Evolutionary conservation across 2,329 filamentous ascomycete genomes (phyloP).

Genomic region (Hypoxylon sp.): DNA sequence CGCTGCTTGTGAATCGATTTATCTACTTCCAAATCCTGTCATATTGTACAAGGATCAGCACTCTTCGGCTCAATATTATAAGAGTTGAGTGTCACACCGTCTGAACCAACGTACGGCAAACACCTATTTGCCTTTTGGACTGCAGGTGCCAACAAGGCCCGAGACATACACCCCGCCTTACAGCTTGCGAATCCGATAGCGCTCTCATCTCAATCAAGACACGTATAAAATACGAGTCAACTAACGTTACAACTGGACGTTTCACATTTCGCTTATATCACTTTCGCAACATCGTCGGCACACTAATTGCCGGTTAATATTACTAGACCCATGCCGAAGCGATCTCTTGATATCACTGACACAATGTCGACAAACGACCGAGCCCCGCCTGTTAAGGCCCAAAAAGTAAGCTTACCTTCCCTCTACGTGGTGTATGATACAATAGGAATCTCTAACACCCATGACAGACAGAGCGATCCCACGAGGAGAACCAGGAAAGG

Average conservation of each 20-base stretch:
- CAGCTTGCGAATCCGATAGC: slow-evolving; percentile 11
- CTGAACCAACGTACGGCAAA: slow-evolving; percentile 8
- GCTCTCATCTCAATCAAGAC: neutral
- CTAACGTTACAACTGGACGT: neutral
- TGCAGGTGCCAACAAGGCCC: slow-evolving; percentile 33
- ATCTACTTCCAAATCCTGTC: neutral
- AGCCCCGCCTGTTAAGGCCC: slow-evolving; percentile 47
- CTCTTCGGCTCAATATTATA: slow-evolving; percentile 1
- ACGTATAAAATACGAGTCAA: slow-evolving; percentile 20
- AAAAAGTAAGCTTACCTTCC: slow-evolving; percentile 44
- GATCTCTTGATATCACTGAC: slow-evolving; percentile 47
- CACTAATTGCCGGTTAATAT: too few relatives aligned
- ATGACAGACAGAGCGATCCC: slow-evolving; percentile 73
- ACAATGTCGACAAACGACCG: slow-evolving; percentile 46
- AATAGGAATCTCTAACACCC: slow-evolving; percentile 32
- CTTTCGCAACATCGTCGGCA: too few relatives aligned
- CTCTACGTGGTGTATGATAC: neutral
- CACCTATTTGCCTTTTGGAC: slow-evolving; percentile 23
- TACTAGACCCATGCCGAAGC: slow-evolving; percentile 50
- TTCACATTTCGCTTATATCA: neutral
- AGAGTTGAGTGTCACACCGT: slow-evolving; percentile 4
- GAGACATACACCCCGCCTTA: slow-evolving; percentile 16
- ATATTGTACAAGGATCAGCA: slow-evolving; percentile 1
- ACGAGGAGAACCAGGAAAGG: slow-evolving; percentile 84
- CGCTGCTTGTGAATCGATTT: slow-evolving; percentile 5